Evolutionary conservation across 2,329 filamentous ascomycete species (phyloP).

Genomic region (Blumeriella jaapii): DNA sequence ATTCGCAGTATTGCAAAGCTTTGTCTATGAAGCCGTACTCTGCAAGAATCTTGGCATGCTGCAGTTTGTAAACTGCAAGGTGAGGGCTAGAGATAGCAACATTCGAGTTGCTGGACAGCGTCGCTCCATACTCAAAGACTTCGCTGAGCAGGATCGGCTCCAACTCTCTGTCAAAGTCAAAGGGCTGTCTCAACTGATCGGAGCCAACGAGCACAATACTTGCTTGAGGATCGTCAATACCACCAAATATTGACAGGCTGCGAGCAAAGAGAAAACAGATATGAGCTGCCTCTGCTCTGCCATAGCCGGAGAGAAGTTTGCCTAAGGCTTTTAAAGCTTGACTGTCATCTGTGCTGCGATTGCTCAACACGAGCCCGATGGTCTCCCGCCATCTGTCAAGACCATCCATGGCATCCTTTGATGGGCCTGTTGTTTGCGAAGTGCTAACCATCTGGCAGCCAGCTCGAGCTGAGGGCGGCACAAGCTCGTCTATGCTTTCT

Average conservation of each 20-base stretch:
- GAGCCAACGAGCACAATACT: constrained; percentile 77
- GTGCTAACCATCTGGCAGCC: constrained; percentile 85
- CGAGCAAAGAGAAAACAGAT: constrained; percentile 87
- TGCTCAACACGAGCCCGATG: constrained; percentile 72
- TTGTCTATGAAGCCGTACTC: constrained; percentile 74
- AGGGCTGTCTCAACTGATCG: constrained; percentile 61
- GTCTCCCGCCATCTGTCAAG: constrained; percentile 94
- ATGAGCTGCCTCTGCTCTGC: constrained; percentile 81
- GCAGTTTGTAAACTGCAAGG: constrained; percentile 80
- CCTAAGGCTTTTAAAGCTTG: constrained; percentile 71
- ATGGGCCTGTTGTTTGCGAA: constrained; percentile 45
- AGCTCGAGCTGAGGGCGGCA: constrained; percentile 82
- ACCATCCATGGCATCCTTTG: constrained; percentile 68
- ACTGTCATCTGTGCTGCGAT: constrained; percentile 70
- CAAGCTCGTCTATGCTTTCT: constrained; percentile 90
- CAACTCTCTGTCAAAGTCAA: constrained; percentile 66
- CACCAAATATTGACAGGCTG: constrained; percentile 59
- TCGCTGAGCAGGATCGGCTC: constrained; percentile 92
- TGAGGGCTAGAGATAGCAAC: constrained; percentile 58
- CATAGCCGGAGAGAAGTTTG: constrained; percentile 72
- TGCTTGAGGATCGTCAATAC: constrained; percentile 67
- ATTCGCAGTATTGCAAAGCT: constrained; percentile 84
- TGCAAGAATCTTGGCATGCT: constrained; percentile 73
- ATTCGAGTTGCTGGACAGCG: constrained; percentile 50
- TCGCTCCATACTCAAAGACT: constrained; percentile 82